These are phyloP conservation scores for Microbotryomycetes sp. DNA, from an alignment of 1,284 basidiomycete genomes.

Conservation along the genomic window DNA sequence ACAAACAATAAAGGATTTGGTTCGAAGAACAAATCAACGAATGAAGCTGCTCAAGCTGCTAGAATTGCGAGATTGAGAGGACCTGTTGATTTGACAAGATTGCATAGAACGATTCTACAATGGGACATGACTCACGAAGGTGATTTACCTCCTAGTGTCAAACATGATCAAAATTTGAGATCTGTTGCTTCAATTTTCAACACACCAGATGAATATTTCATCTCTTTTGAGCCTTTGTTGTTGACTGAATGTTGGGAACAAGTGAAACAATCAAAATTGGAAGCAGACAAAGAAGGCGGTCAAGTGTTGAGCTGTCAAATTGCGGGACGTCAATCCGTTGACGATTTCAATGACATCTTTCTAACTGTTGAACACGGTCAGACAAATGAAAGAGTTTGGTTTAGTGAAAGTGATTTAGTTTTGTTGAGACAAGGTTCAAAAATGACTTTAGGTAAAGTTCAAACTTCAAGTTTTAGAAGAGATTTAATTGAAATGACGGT, in stretches of 20 bases:
- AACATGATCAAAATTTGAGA: slow-evolving; percentile 4
- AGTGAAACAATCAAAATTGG: slow-evolving; percentile 63
- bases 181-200: slow-evolving; percentile 48
- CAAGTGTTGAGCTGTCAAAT: slow-evolving; percentile 53
- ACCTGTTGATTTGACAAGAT: slow-evolving; percentile 70
- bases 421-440: slow-evolving; percentile 53
- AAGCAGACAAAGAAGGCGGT: slow-evolving; percentile 49
- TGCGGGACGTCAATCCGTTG: slow-evolving; percentile 57
- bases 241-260: slow-evolving; percentile 90
- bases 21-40: slow-evolving; percentile 46
- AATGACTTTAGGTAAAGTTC: slow-evolving; percentile 65
- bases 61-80: slow-evolving; percentile 57
- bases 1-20: slow-evolving; percentile 46
- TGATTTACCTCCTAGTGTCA: slow-evolving; percentile 43
- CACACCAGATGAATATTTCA: slow-evolving; percentile 62
- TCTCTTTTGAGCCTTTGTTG: slow-evolving; percentile 78
- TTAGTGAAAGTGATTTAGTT: slow-evolving; percentile 74
- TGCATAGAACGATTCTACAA: slow-evolving; percentile 73
- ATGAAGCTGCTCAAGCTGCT: slow-evolving; percentile 51
- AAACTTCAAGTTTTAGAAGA: slow-evolving; percentile 55
- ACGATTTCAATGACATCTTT: slow-evolving; percentile 69
- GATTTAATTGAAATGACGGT: slow-evolving; percentile 48
- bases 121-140: slow-evolving; percentile 77
- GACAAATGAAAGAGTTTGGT: slow-evolving; percentile 61
- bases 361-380: slow-evolving; percentile 44